phyloP scores from a whole-genome alignment of 2,329 filamentous ascomycete genomes.

The Scopulariopsis brevicaulis region DNA sequence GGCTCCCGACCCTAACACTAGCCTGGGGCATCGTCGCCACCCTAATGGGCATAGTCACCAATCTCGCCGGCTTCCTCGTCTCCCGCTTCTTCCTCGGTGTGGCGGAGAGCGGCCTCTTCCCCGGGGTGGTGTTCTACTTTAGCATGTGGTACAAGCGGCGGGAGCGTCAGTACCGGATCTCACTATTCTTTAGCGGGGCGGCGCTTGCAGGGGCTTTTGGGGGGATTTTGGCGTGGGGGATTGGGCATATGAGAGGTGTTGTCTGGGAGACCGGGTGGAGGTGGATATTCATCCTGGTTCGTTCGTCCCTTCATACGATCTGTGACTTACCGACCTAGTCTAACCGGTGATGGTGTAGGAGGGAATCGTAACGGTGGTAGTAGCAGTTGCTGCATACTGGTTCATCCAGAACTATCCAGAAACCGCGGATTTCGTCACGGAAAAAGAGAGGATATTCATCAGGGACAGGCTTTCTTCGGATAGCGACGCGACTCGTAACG shows the following conservation, averaged over 20 bases:
- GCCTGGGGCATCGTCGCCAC: slow-evolving; percentile 29
- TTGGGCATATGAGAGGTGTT: slow-evolving; percentile 39
- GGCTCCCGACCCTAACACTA: slow-evolving; percentile 46
- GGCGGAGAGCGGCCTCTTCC: slow-evolving; percentile 39
- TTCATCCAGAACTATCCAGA: slow-evolving; percentile 58
- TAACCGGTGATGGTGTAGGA: slow-evolving; percentile 32
- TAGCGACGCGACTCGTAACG: slow-evolving; percentile 57
- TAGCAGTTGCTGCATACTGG: slow-evolving; percentile 37
- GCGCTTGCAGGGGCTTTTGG: slow-evolving; percentile 45
- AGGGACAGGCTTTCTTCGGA: slow-evolving; percentile 53
- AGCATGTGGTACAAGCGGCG: slow-evolving; percentile 44
- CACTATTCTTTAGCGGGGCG: slow-evolving; percentile 43
- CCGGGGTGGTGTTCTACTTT: slow-evolving; percentile 37
- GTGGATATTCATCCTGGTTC: slow-evolving; percentile 50
- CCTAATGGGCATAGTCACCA: slow-evolving; percentile 32
- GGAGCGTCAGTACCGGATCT: slow-evolving; percentile 42
- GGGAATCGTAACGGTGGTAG: slow-evolving; percentile 41
- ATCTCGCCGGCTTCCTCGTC: slow-evolving; percentile 36
- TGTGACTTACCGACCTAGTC: not conserved
- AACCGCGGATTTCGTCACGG: slow-evolving; percentile 44
- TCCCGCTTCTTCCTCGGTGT: slow-evolving; percentile 45
- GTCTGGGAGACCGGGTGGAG: slow-evolving; percentile 41
- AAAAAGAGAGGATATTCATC: slow-evolving; percentile 44
- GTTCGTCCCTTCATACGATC: not conserved
- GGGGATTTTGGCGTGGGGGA: slow-evolving; percentile 42